These are phyloP conservation scores for Berberis thunbergii DNA, from an alignment of 164 flowering plant genomes.

Conservation along the genomic window DNA sequence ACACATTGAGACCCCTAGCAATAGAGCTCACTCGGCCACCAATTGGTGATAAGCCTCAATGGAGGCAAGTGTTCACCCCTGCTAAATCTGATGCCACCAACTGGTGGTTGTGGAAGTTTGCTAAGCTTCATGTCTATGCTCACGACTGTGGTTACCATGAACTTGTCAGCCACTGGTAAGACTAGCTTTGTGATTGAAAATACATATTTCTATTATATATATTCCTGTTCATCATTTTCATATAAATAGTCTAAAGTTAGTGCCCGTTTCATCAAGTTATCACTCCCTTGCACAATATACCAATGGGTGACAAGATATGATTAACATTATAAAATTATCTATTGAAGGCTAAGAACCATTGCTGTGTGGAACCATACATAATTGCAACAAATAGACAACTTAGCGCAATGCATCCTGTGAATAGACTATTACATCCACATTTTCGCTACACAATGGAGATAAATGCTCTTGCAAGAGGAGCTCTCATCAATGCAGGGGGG, in stretches of 20 bases:
- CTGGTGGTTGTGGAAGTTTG: constrained; percentile 61
- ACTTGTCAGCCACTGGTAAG: constrained; percentile 42
- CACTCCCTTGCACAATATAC: too few species aligned
- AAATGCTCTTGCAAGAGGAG: constrained; percentile 56
- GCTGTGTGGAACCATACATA: constrained; percentile 54
- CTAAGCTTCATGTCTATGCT: constrained; percentile 59
- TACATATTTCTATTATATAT: too few species aligned
- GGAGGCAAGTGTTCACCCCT: constrained; percentile 50
- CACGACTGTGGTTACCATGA: constrained; percentile 69
- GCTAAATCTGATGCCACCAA: constrained; percentile 34
- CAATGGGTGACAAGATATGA: too few species aligned
- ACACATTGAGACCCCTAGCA: constrained; percentile 51
- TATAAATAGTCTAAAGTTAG: too few species aligned
- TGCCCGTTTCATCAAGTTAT: too few species aligned
- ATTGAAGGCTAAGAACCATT: constrained; percentile 55
- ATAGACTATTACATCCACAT: constrained; percentile 59
- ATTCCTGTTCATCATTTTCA: too few species aligned
- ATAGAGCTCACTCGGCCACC: constrained; percentile 68
- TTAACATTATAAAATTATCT: too few species aligned
- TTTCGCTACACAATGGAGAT: constrained; percentile 79
- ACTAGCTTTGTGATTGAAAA: too few species aligned
- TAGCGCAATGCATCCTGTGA: constrained; percentile 71
- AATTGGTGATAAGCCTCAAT: constrained; percentile 29
- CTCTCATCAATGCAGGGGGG: constrained; percentile 53
- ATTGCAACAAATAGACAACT: constrained; percentile 66